These are phyloP conservation scores for Myxozyma sirexii DNA, from an alignment of 805 yeast genomes.

Conservation along the genomic window DNA sequence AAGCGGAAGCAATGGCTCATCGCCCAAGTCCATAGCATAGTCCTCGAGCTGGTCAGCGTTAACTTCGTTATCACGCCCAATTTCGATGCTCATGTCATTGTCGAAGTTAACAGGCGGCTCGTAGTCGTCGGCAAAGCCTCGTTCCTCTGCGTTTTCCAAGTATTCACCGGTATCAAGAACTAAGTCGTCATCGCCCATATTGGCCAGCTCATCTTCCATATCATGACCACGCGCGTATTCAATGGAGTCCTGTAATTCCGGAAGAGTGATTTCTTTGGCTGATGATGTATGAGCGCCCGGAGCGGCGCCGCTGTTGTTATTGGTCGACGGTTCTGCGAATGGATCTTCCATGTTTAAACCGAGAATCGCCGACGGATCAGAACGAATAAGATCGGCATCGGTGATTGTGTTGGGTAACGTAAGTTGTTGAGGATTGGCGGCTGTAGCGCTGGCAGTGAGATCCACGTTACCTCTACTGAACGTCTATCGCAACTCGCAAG, in stretches of 20 bases:
- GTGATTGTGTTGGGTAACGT: slow-evolving; percentile 78
- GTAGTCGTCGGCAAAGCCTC: slow-evolving; percentile 11
- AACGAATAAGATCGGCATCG: slow-evolving; percentile 59
- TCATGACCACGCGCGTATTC: slow-evolving; percentile 62
- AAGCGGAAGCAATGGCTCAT: not conserved
- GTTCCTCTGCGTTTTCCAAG: slow-evolving; percentile 32
- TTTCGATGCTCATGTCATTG: slow-evolving; percentile 47
- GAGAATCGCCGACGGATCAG: slow-evolving; percentile 38
- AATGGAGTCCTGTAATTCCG: slow-evolving; percentile 57
- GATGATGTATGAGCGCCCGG: slow-evolving; percentile 27
- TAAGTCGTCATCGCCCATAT: slow-evolving; percentile 49
- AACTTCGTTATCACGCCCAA: slow-evolving; percentile 38
- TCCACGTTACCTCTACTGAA: slow-evolving; percentile 49
- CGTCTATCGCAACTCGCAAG: slow-evolving; percentile 19
- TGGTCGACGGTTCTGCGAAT: slow-evolving; percentile 18
- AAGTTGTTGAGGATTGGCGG: slow-evolving; percentile 60
- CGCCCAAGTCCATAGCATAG: slow-evolving; percentile 20
- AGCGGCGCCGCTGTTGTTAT: slow-evolving; percentile 32
- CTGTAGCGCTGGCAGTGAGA: slow-evolving; percentile 59
- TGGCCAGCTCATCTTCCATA: slow-evolving; percentile 42
- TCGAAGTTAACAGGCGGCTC: slow-evolving; percentile 10
- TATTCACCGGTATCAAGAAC: slow-evolving; percentile 55
- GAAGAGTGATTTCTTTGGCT: slow-evolving; percentile 33
- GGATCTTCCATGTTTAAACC: slow-evolving; percentile 36
- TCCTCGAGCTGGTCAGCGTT: slow-evolving; percentile 23